These are phyloP conservation scores for Saccharomycopsis fibuligera DNA, from an alignment of 805 yeast species.

Conservation along the genomic window DNA sequence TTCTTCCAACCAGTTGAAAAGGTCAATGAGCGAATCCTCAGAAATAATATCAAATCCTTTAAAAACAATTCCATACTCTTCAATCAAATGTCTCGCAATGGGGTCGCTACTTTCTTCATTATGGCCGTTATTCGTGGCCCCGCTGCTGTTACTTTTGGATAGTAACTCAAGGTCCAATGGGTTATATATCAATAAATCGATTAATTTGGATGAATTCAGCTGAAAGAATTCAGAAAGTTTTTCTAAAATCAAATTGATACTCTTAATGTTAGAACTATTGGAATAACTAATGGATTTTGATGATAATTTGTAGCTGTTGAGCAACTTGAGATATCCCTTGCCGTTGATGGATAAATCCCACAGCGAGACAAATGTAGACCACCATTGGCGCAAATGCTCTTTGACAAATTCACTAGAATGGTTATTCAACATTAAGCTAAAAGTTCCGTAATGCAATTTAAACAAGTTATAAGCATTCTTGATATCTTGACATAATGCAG, in stretches of 20 bases:
- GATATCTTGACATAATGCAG: conserved; percentile 11
- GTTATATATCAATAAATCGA: conserved; percentile 19
- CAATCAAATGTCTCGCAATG: background rate
- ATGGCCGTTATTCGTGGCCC: background rate
- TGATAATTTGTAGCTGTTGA: conserved; percentile 19
- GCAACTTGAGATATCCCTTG: conserved; percentile 17
- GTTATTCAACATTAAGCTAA: background rate
- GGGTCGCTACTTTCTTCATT: conserved; percentile 1
- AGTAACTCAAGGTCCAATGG: conserved; percentile 9
- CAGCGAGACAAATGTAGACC: background rate
- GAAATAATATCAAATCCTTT: conserved; percentile 19
- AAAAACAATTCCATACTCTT: conserved; percentile 21
- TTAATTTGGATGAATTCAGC: conserved; percentile 16
- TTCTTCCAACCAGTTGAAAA: conserved; percentile 19
- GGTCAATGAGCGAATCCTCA: conserved; percentile 15
- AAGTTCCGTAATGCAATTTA: conserved; percentile 15
- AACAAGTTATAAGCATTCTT: conserved; percentile 14
- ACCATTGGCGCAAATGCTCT: conserved; percentile 2
- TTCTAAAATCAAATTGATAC: conserved; percentile 18
- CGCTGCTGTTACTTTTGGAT: background rate
- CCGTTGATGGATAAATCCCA: conserved; percentile 16
- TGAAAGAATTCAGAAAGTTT: conserved; percentile 20
- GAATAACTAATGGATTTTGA: conserved; percentile 14
- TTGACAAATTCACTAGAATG: background rate
- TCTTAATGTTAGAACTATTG: conserved; percentile 15